Evolutionary conservation across 163 green algal genomes (phyloP), one percentile per base, ranked within the genome.

Genomic region (Chlorella variabilis): DNA sequence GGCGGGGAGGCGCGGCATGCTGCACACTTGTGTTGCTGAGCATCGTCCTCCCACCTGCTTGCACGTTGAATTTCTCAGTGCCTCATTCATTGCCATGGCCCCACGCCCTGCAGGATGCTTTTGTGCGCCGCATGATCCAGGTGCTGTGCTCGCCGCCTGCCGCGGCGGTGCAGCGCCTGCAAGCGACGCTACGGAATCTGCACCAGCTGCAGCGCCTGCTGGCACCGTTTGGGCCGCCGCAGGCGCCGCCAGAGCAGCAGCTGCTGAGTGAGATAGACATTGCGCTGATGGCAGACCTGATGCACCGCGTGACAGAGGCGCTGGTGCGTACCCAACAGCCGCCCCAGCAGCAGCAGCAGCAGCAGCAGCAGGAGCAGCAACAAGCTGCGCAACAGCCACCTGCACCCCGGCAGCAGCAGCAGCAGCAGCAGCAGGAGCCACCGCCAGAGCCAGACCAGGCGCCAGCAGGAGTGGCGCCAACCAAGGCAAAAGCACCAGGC

Each of bases 251-350:
- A 11, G 67, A 83, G 1, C 41, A 56, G 33, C 63, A 84, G 76
- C 67, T 87, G 20, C 36, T 87, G 41, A 67, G 38, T 18, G 56
- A 87, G 13, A 54, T 87, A 23, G 83, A 87, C 33, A 4, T 80
- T 17, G 62, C 38, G 27, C 74, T 75, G 20, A 31, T 69, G 29
- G 9, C 25, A 0, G 82, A 86, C 62, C n/a, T 86, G 42, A 20
- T 80, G 13, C n/a, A 48, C 36, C 59, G 38, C 27, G n/a, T 83
- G 25, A 33, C 76, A 21, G 31, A 42, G 63, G 61, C 36, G 36
- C 49, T 76, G 45, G 20, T 31, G 21, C 65, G 56, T 36, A 54
- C 21, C 38, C 41, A 56, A 21, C 25, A 61, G 21, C 5, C 21
- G 23, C n/a, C 33, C 8, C 41, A 34, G 48, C 71, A 42, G 7